These are phyloP conservation scores for Helicostylum pulchrum DNA, from an alignment of 192 early-diverging fungal genomes.

Conservation along the genomic window DNA sequence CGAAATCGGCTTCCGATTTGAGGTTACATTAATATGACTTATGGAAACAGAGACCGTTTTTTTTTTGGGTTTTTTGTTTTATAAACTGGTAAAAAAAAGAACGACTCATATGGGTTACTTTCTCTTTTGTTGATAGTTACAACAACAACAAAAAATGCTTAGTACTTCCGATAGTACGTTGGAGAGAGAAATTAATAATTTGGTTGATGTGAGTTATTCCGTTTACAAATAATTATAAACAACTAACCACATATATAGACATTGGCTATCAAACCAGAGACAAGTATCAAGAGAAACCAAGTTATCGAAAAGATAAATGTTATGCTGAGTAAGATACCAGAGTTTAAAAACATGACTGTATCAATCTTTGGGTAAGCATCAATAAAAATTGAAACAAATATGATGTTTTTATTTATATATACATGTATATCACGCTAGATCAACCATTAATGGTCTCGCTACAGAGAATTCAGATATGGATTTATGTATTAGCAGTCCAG, in stretches of 20 bases:
- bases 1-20: too few relatives aligned
- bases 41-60: too few relatives aligned
- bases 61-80: too few relatives aligned
- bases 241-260: too few relatives aligned
- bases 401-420: too few relatives aligned
- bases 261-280: neutral
- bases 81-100: too few relatives aligned
- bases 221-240: neutral
- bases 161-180: neutral
- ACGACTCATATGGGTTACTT: too few relatives aligned
- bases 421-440: conserved; percentile 13
- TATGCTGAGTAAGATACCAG: neutral
- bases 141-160: neutral
- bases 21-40: too few relatives aligned
- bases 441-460: conserved; percentile 33
- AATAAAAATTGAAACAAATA: too few relatives aligned
- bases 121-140: too few relatives aligned
- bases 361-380: conserved; percentile 12
- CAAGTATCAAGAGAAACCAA: too few relatives aligned
- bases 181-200: neutral
- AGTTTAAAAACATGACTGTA: neutral
- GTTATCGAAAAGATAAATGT: neutral
- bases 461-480: conserved; percentile 36
- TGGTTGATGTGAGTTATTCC: neutral
- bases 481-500: conserved; percentile 34